These are phyloP conservation scores for Herpetomonas tarakana DNA, from an alignment of 208 protist genomes.

Conservation along the genomic window DNA sequence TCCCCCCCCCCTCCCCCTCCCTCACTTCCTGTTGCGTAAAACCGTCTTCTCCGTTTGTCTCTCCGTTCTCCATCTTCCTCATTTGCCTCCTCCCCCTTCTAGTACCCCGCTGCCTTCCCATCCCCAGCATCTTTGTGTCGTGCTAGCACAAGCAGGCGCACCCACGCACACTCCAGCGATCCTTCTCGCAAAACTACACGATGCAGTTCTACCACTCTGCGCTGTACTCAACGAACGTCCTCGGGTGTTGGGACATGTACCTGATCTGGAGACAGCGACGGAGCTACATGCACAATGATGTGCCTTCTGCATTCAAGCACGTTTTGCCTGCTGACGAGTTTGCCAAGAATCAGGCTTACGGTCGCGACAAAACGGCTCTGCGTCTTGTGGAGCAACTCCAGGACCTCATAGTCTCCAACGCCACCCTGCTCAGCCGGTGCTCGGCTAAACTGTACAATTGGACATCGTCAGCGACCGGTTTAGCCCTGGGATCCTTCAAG, in stretches of 20 bases:
- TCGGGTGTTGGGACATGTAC: constrained; percentile 1
- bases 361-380: constrained; percentile 26
- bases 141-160: too few relatives aligned
- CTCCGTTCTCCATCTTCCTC: too few relatives aligned
- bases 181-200: too few relatives aligned
- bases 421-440: constrained; percentile 28
- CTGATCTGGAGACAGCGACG: background rate
- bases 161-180: too few relatives aligned
- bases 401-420: constrained; percentile 27
- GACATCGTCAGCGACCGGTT: constrained; percentile 11
- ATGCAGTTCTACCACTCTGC: constrained; percentile 2
- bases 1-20: too few relatives aligned
- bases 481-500: constrained; percentile 39
- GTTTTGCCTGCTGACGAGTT: constrained; percentile 41
- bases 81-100: too few relatives aligned
- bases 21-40: too few relatives aligned
- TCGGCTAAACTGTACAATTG: constrained; percentile 40
- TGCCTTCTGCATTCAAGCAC: constrained; percentile 15
- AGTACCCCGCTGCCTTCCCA: too few relatives aligned
- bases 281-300: background rate
- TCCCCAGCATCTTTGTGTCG: too few relatives aligned
- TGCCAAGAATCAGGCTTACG: constrained; percentile 39
- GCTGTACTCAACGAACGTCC: background rate
- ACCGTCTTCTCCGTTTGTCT: too few relatives aligned
- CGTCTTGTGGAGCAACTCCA: constrained; percentile 27